phyloP scores from a whole-genome alignment of 805 yeast species.

The Hanseniaspora clermontiae region DNA sequence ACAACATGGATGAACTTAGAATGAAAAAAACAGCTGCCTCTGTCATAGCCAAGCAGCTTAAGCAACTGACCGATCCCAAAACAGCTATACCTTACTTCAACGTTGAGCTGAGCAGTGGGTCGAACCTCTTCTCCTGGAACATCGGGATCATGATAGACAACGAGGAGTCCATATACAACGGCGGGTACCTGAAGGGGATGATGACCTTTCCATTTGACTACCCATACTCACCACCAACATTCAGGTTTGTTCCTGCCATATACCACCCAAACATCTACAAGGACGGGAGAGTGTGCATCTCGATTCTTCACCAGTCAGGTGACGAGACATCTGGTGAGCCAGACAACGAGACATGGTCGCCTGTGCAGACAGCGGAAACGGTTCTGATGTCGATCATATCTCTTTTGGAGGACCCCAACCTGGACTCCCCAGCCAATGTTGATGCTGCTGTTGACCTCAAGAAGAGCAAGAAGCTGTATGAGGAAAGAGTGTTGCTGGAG shows the following conservation, averaged over 20 bases:
- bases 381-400: slow-evolving; percentile 85
- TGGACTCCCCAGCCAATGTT: slow-evolving; percentile 86
- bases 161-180: slow-evolving; percentile 81
- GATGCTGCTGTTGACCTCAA: slow-evolving; percentile 90
- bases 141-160: slow-evolving; percentile 85
- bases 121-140: slow-evolving; percentile 56
- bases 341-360: slow-evolving; percentile 88
- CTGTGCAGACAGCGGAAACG: slow-evolving; percentile 83
- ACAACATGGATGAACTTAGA: neutral
- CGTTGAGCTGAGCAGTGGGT: slow-evolving; percentile 51
- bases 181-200: slow-evolving; percentile 88
- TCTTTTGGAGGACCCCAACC: slow-evolving; percentile 84
- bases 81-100: slow-evolving; percentile 64
- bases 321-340: slow-evolving; percentile 79
- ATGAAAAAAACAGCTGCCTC: slow-evolving; percentile 55
- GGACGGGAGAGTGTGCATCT: slow-evolving; percentile 86
- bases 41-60: slow-evolving; percentile 79
- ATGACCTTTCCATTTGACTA: slow-evolving; percentile 86
- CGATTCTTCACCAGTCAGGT: slow-evolving; percentile 83
- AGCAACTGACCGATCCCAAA: slow-evolving; percentile 86
- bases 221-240: slow-evolving; percentile 87
- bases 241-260: slow-evolving; percentile 83
- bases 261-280: slow-evolving; percentile 92
- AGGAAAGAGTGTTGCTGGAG: slow-evolving; percentile 61
- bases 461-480: slow-evolving; percentile 64